Conservation (phyloP, 805 yeast genomes). For the Ogataea polymorpha region DNA sequence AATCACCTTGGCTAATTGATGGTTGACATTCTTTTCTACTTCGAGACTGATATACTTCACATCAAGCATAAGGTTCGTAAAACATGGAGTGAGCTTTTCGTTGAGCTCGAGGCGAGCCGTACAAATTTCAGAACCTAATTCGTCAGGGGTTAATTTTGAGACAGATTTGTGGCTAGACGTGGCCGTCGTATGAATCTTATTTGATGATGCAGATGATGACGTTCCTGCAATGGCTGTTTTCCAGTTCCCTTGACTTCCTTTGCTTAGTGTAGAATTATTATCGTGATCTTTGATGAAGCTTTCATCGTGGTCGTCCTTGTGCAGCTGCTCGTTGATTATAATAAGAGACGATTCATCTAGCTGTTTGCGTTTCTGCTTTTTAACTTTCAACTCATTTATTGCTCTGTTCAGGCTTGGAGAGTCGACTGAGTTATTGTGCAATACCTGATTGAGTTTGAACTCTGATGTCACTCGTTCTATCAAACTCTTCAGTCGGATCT, state of each 20-base stretch:
- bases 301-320: conserved; percentile 11
- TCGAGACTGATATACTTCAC: conserved; percentile 41
- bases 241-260: conserved; percentile 17
- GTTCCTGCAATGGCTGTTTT: conserved; percentile 23
- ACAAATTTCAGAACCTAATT: conserved; percentile 22
- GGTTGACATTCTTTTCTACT: conserved; percentile 38
- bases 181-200: conserved; percentile 7
- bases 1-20: conserved; percentile 17
- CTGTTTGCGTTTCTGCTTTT: conserved; percentile 13
- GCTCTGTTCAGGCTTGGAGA: conserved; percentile 35
- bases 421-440: conserved; percentile 22
- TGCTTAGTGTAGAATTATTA: conserved; percentile 6
- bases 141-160: conserved; percentile 19
- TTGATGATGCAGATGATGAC: conserved; percentile 16
- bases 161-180: conserved; percentile 16
- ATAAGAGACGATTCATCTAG: conserved; percentile 17
- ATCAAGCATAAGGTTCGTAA: conserved; percentile 41
- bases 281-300: conserved; percentile 6
- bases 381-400: conserved; percentile 21
- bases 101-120: conserved; percentile 23
- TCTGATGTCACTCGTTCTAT: conserved; percentile 26
- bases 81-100: conserved; percentile 48
- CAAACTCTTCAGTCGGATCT: conserved; percentile 27
- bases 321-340: conserved; percentile 13
- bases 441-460: conserved; percentile 24